Evolutionary conservation across 208 protist species (phyloP), one percentile per base, ranked within the genome.

Genomic region (Leptomonas pyrrhocoris): DNA sequence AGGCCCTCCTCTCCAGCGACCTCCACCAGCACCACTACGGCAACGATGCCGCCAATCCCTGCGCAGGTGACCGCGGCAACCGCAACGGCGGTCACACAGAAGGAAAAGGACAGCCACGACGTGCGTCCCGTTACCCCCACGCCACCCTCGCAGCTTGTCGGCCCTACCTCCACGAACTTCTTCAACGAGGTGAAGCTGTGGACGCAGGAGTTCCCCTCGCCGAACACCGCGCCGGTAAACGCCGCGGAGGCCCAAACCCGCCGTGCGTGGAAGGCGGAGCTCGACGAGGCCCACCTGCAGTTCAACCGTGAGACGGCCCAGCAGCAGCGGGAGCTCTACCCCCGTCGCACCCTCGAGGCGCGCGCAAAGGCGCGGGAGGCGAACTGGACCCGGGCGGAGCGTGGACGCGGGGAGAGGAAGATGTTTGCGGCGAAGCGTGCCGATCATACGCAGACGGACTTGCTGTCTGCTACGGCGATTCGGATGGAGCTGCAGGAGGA

Each of bases 121-220:
- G 31, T 21, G 2, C 64, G 43, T 16, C 60, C 58, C 28, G 45
- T 45, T 28, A 62, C 69, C 2, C 63, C 53, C 8, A 9, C 34
- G 9, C 34, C 34, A 9, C 34, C 34, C 7, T 68, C 54, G 50
- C 71, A 82, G 59, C 50, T 74, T 31, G 74, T 69, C n/a, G 68
- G 62, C 36, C 67, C 65, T 12, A 74, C 68, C 46, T 79, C 75
- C 38, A 74, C 67, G 18, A 80, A 68, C 60, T 81, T 88, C 57
- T 81, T 84, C 53, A 62, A 74, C 34, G 83, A 88, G 61, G 50
- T 83, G 30, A 74, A 80, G 63, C 49, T 69, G 59, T 84, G 83
- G 79, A 42, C 49, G 56, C 63, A 77, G 43, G 46, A 58, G 53
- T 77, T 83, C 36, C 65, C 67, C 3, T 77, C 79, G 1, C 83